Evolutionary conservation across 352 stramenopile species (phyloP), one percentile per base, ranked within the genome.

Genomic region (Globisporangium lucens): DNA sequence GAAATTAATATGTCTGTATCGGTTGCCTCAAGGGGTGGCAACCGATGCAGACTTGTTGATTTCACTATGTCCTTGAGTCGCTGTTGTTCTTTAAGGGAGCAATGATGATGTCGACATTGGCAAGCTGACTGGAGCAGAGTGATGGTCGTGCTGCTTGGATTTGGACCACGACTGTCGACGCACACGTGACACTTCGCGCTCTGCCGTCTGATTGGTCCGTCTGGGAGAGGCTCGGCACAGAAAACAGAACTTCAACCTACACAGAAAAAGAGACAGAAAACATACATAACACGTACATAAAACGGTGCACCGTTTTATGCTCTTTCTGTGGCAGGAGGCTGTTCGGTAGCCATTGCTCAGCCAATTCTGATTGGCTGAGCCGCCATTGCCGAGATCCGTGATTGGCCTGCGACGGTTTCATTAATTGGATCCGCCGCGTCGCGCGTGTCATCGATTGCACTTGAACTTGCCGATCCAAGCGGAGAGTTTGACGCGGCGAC

Each of bases 371-470:
- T 61, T 74, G 58, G 58, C 33, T 60, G 43, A 51, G 17, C 35
- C 20, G 8, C 0, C 17, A 8, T 20, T n/a, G 15, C 38, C 30
- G 20, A 30, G 1, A 56, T 33, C 24, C 35, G 22, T 56, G 49
- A 56, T 56, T 56, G 49, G 49, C 22, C 27, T 56, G 41, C 0
- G 51, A 68, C 52, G 27, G 61, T 60, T 68, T 27, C 58, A 61
- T 30, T 38, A 69, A 29, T 59, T 49, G 43, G 22, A 52, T 53
- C 36, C 52, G 63, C 30, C 75, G 71, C 73, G 70, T 82, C 72
- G 69, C 60, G 66, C 68, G 74, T 76, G 74, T 76, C 74, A 80
- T 67, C 66, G 47, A 20, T 49, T 61, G n/a, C 20, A 67, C 52
- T 80, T 80, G 74, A 76, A 77, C 13, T n/a, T 60, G 1, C 22